phyloP scores from a whole-genome alignment of 306 rosid genomes.

The Quercus cerris region DNA sequence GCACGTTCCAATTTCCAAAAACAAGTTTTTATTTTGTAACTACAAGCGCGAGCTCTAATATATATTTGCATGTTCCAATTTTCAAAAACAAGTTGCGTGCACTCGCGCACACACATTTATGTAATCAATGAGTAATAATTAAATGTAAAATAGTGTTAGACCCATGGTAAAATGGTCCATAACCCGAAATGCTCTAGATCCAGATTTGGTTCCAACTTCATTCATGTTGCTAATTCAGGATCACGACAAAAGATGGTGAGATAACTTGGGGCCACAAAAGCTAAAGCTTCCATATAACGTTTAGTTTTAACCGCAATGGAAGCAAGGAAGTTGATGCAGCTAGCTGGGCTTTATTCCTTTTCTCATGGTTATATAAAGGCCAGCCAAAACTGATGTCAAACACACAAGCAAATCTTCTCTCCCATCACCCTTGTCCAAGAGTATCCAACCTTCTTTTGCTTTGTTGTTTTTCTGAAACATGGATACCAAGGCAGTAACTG shows the following conservation, averaged over 20 bases:
- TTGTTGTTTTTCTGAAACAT: constrained; percentile 11
- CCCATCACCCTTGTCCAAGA: not conserved
- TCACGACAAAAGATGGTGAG: constrained; percentile 4
- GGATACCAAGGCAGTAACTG: constrained; percentile 27
- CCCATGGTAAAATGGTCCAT: too few species aligned
- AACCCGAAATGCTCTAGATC: too few species aligned
- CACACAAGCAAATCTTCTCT: constrained; percentile 9
- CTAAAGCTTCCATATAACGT: constrained; percentile 17
- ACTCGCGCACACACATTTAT: too few species aligned
- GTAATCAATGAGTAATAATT: too few species aligned
- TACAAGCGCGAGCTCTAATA: too few species aligned
- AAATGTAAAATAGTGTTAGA: too few species aligned
- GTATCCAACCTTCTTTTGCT: constrained; percentile 1
- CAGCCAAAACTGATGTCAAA: constrained; percentile 2
- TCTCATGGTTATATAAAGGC: constrained; percentile 27
- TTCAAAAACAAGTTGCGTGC: too few species aligned
- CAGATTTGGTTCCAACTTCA: too few species aligned
- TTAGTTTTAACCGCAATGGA: constrained; percentile 24
- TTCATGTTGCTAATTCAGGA: not conserved
- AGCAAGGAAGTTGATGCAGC: constrained; percentile 54
- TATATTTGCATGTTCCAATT: too few species aligned
- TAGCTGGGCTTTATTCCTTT: constrained; percentile 38
- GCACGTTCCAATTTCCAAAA: too few species aligned
- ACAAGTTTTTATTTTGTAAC: too few species aligned
- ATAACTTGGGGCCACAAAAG: constrained; percentile 17